Base-by-base conservation (phyloP, 441 rosid genomes). In the Biscutella laevigata region DNA sequence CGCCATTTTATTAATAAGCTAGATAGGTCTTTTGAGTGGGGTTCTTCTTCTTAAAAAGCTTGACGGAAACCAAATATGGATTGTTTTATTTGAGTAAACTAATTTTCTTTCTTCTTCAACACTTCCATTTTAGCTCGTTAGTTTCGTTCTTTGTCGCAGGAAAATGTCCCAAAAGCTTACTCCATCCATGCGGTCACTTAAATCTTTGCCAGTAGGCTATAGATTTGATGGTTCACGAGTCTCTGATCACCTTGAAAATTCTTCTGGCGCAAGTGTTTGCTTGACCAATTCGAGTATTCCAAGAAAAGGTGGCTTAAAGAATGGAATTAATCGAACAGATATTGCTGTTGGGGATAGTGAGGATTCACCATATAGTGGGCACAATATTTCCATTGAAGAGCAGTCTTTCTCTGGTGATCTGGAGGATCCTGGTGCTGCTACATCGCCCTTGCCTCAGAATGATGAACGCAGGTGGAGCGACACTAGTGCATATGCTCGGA, bases 321-420 rank as follows among this genome's bases (percentile, higher is more conserved):
- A 54, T 28, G 77, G 59, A 13, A 71, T 46, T 66, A 78, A 42
- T 54, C 57, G 25, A 63, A 70, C 35, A 49, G 79, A 47, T 50
- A 53, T 59, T 62, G 55, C 53, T 4, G 53, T 46, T 64, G 70
- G 60, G 50, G 74, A 70, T 29, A 56, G 48, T 68, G 94, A 79
- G 48, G 95, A 88, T 60, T 92, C 99, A 4, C 99, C 99, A 49
- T 88, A 92, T 55, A 41, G 67, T 48, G 72, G 82, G 55, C 66
- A 68, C 20, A 24, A 17, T 38, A 59, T 66, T 28, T 53, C 70
- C 25, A 51, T 43, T 59, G 88, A 71, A 64, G 88, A 67, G 30
- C 74, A 78, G 75, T 81, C 68, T 30, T 64, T 71, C 37, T 42
- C 37, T 2, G 70, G 54, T 35, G 77, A 80, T 61, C 88, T 68